Evolutionary conservation across 768 basidiomycete genomes (phyloP), one percentile per base, ranked within the genome.

Genomic region (Leccinum fibrillosum): DNA sequence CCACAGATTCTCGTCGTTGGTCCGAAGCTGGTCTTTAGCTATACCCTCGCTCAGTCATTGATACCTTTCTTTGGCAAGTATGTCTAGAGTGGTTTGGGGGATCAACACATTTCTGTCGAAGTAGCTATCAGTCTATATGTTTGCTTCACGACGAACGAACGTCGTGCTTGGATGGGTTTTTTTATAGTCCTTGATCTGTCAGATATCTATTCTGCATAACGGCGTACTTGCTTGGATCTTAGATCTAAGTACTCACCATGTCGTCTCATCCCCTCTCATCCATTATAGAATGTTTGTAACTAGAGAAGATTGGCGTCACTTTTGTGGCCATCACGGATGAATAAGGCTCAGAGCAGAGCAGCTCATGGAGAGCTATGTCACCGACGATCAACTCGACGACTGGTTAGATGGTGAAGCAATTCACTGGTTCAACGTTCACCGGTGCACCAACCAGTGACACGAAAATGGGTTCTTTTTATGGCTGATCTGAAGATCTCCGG

Each of bases 1-100:
- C 15, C 23, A 37, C 30, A 95, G 92, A 90, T 96, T 65, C 81
- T 98, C 49, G 94, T 98, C 60, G 94, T 98, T 37, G 95, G 94
- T 53, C 96, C 96, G 42, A 98, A 98, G 77, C 86, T 98, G 35
- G 93, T 98, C 66, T 98, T 98, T 83, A 94, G 92, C 66, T 98
- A 96, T 78, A 98, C 96, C 51, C 83, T 98, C 4, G 96, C 96
- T 11, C 96, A 98, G 75, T 90, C 89, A 17, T 80, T 98, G 73
- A 98, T 98, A 78, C 95, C 95, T 49, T 77, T 88, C 66, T 97
- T 95, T 75, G 83, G 87, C 45, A 85, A 92, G 72, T 95, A 91
- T 73, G 90, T 92, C 61, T 92, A 70, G 68, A 67, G 53, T 52
- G 51, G 26, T 7, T 10, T 13, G 25, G 51, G 23, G 23, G 25